Evolutionary conservation across 495 filamentous ascomycete species (phyloP).

Genomic region (Annulohypoxylon nitens): DNA sequence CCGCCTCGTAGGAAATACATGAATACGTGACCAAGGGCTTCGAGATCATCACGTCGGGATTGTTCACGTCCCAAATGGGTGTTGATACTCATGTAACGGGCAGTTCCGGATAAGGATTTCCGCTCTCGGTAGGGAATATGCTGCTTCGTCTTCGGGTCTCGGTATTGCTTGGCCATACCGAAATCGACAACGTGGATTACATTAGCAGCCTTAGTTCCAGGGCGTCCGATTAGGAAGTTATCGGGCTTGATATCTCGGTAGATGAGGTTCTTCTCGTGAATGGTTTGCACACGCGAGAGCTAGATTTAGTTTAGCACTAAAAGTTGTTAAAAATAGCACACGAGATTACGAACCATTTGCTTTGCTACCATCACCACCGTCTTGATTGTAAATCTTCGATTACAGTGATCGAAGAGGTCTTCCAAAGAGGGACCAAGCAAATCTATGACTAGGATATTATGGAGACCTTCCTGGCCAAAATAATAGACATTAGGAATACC

Average conservation of each 20-base stretch:
- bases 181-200: conserved; percentile 99
- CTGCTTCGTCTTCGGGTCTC: conserved; percentile 98
- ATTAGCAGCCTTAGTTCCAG: conserved; percentile 90
- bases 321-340: not conserved
- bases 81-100: conserved; percentile 99
- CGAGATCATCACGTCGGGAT: conserved; percentile 94
- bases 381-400: conserved; percentile 94
- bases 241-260: conserved; percentile 99
- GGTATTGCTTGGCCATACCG: conserved; percentile 99
- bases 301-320: conserved; percentile 52
- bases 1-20: conserved; percentile 99
- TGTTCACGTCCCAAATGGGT: conserved; percentile 97
- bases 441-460: conserved; percentile 99
- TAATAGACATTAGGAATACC: conserved; percentile 99
- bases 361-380: conserved; percentile 99
- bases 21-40: conserved; percentile 97
- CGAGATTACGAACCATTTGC: conserved; percentile 88
- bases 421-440: conserved; percentile 95
- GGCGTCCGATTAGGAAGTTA: conserved; percentile 98
- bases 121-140: conserved; percentile 99
- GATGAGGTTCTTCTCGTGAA: conserved; percentile 99
- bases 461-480: conserved; percentile 97
- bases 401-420: conserved; percentile 98
- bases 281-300: conserved; percentile 98
- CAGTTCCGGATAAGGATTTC: conserved; percentile 96